A percentile compares a stretch with the other conserved stretches of the same genome.
Evolutionary conservation across 1,139 yeast genomes (phyloP).

Genomic region (Magnusiomyces suaveolens): DNA sequence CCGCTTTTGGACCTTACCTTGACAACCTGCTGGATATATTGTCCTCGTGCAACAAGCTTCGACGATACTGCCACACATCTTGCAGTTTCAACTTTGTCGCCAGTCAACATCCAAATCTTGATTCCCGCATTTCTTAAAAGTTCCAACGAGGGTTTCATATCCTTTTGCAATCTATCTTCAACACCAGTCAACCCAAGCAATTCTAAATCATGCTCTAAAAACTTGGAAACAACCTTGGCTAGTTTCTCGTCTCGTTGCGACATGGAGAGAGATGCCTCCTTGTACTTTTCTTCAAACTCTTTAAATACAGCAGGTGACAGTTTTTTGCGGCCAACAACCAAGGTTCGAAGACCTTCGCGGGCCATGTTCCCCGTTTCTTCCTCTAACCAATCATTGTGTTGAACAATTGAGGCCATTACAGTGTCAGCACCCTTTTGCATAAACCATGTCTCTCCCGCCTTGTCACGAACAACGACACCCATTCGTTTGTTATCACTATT

Average conservation of each 20-base stretch:
- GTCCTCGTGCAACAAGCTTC: slow-evolving; percentile 84
- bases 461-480: slow-evolving; percentile 78
- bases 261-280: slow-evolving; percentile 71
- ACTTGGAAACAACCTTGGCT: slow-evolving; percentile 57
- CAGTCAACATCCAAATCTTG: slow-evolving; percentile 98
- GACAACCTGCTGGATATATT: slow-evolving; percentile 79
- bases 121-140: slow-evolving; percentile 90
- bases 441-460: slow-evolving; percentile 66
- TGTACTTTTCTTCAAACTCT: slow-evolving; percentile 54
- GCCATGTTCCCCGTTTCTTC: slow-evolving; percentile 98
- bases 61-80: slow-evolving; percentile 94
- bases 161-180: slow-evolving; percentile 85
- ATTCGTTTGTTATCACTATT: slow-evolving; percentile 91
- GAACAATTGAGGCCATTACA: slow-evolving; percentile 82
- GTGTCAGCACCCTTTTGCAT: slow-evolving; percentile 94
- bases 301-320: slow-evolving; percentile 47
- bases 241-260: slow-evolving; percentile 62
- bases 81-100: slow-evolving; percentile 98
- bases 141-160: slow-evolving; percentile 88
- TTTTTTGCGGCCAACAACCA: slow-evolving; percentile 80
- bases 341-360: slow-evolving; percentile 90
- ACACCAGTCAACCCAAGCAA: slow-evolving; percentile 92
- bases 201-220: slow-evolving; percentile 75
- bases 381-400: slow-evolving; percentile 87
- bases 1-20: slow-evolving; percentile 35